phyloP scores from a whole-genome alignment of 2,329 filamentous ascomycete species.

The Xylaria sp. region DNA sequence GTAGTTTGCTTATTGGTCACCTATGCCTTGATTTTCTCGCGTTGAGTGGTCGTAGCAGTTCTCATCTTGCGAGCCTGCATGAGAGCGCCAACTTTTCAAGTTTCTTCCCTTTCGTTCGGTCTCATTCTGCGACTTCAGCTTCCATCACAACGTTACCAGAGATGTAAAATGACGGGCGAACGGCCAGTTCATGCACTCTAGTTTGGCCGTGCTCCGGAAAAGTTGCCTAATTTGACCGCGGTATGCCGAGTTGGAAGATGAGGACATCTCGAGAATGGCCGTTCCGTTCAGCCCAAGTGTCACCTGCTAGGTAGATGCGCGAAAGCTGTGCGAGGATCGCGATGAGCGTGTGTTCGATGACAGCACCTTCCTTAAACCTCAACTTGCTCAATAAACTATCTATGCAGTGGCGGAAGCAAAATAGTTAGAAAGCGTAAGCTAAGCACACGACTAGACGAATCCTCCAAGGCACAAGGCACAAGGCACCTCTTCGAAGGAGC shows the following conservation, averaged over 20 bases:
- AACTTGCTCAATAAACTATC: neutral
- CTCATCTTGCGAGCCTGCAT: neutral
- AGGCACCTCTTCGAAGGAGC: too few relatives aligned
- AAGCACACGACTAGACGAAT: too few relatives aligned
- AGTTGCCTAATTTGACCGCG: slow-evolving; percentile 5
- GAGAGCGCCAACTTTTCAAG: neutral
- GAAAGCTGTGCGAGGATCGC: too few relatives aligned
- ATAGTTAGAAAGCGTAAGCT: neutral
- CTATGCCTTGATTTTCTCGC: neutral
- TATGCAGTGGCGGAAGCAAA: neutral
- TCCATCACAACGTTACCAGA: slow-evolving; percentile 12
- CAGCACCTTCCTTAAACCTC: neutral
- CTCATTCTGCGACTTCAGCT: neutral
- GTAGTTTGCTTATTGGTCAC: too few relatives aligned
- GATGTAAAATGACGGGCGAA: neutral
- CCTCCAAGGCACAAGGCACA: neutral
- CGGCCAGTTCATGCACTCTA: neutral
- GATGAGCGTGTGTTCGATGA: too few relatives aligned
- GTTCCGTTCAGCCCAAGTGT: neutral
- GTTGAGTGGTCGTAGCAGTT: neutral
- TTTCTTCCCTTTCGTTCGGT: neutral
- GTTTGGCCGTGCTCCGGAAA: slow-evolving; percentile 2
- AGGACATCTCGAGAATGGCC: neutral
- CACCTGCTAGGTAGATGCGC: neutral
- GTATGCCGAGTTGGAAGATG: neutral